A percentile compares a stretch with the other conserved stretches of the same genome.
These are phyloP conservation scores for Eucalyptus guilfoylei DNA, from an alignment of 345 rosid species.

Conservation along the genomic window DNA sequence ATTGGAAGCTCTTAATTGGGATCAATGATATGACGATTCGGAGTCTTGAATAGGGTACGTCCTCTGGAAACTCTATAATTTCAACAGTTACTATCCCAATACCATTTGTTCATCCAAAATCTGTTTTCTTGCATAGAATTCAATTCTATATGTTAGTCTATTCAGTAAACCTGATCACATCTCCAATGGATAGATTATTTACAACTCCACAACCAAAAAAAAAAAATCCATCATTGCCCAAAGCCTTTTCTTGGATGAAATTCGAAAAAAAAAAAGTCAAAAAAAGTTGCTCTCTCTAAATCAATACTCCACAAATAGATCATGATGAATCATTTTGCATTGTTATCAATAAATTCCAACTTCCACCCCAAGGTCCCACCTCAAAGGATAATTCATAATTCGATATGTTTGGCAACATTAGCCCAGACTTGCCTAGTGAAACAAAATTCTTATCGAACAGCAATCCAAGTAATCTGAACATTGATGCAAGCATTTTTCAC, in stretches of 20 bases:
- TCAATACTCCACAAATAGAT: background rate
- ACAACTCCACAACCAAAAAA: background rate
- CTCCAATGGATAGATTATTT: background rate
- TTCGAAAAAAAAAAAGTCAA: background rate
- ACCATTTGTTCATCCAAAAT: background rate
- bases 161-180: background rate
- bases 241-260: background rate
- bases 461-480: background rate
- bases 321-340: background rate
- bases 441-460: background rate
- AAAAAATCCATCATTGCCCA: background rate
- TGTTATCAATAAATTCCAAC: background rate
- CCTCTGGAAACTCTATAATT: background rate
- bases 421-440: background rate
- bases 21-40: background rate
- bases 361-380: background rate
- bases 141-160: background rate
- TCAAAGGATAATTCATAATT: background rate
- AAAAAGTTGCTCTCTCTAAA: background rate
- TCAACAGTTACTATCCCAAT: background rate
- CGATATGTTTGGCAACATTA: background rate
- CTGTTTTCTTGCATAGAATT: background rate
- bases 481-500: background rate
- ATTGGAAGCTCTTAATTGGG: background rate
- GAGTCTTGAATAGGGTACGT: background rate